Base-by-base conservation (phyloP, 2,329 filamentous ascomycete genomes). In the Microdochium trichocladiopsis region DNA sequence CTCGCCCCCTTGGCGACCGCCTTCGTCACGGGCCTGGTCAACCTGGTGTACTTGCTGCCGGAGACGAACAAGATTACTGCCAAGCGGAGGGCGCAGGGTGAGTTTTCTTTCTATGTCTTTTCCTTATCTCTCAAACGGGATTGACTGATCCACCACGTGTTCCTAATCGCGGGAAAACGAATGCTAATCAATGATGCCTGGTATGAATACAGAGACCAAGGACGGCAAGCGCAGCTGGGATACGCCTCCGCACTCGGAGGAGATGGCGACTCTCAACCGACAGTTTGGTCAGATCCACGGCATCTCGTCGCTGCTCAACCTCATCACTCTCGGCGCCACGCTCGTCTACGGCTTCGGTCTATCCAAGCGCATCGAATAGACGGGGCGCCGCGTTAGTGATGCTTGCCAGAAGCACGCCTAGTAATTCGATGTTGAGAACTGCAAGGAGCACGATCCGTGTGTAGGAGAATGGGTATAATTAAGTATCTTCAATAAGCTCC, bases 211-310 rank as follows among this genome's bases (percentile, higher is more conserved):
- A 84, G 92, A 93, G 76, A 90, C 87, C 56, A 84, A 86, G 61
- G 93, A 96, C 66, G 90, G 90, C 51, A 96, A 95, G 78, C 88
- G 87, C 66, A 89, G 85, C 69, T 88, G 87, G 63, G 90, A 95
- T 57, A 73, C 81, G 50, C 79, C 84, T 1, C 88, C 90, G 37
- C 89, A 95, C 63, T 94, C 88, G 4, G 77, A 85, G 60, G 89
- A 93, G 72, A 96, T 97, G 92, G 69, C 82, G 60, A 77, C 76
- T 9, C 69, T 95, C 61, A 95, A 93, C 75, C 88, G 84, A 71
- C 77, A 76, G 57, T 97, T 97, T 68, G 83, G 81, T 16, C 80
- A 80, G 56, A 69, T 96, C 53, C 94, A 99, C 69, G 90, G 92
- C 5, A 72, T 88, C 48, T 95, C 90, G 8, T 88, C 88, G 25